These are phyloP conservation scores for Sinapis alba DNA, from an alignment of 441 rosid species.

Conservation along the genomic window DNA sequence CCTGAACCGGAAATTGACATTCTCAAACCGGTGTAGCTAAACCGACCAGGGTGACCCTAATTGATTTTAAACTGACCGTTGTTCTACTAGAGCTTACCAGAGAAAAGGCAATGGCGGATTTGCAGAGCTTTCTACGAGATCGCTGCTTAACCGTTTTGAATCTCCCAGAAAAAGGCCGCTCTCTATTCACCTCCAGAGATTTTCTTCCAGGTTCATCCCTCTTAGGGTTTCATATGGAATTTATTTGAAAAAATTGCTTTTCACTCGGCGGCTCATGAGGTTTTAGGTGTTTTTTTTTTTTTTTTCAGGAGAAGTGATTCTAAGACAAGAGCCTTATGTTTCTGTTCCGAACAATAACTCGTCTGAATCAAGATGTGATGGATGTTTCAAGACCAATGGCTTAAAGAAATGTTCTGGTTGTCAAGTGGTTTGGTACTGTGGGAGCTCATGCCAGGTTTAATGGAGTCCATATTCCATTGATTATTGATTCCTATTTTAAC, in stretches of 20 bases:
- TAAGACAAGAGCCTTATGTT: conserved; percentile 80
- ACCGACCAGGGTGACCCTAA: no score
- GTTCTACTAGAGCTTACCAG: neutral
- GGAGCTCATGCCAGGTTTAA: conserved; percentile 80
- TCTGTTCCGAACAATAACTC: conserved; percentile 68
- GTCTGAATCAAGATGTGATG: conserved; percentile 61
- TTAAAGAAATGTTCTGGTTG: conserved; percentile 84
- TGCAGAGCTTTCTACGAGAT: conserved; percentile 49
- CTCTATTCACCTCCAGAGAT: conserved; percentile 56
- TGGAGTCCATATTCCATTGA: neutral
- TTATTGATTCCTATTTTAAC: neutral
- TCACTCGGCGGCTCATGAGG: neutral
- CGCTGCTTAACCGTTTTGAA: conserved; percentile 48
- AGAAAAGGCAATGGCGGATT: conserved; percentile 55
- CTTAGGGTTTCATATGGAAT: neutral
- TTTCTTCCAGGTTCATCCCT: conserved; percentile 63
- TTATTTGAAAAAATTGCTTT: neutral
- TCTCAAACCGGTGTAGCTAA: no score
- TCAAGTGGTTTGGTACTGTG: conserved; percentile 81
- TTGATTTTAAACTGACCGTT: no score
- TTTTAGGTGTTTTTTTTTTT: neutral
- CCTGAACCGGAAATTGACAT: no score
- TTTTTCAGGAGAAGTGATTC: conserved; percentile 69
- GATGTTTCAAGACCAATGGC: conserved; percentile 56
- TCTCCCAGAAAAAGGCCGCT: conserved; percentile 74